Evolutionary conservation across 163 green algal species (phyloP).

Genomic region (Prototheca stagnorum): DNA sequence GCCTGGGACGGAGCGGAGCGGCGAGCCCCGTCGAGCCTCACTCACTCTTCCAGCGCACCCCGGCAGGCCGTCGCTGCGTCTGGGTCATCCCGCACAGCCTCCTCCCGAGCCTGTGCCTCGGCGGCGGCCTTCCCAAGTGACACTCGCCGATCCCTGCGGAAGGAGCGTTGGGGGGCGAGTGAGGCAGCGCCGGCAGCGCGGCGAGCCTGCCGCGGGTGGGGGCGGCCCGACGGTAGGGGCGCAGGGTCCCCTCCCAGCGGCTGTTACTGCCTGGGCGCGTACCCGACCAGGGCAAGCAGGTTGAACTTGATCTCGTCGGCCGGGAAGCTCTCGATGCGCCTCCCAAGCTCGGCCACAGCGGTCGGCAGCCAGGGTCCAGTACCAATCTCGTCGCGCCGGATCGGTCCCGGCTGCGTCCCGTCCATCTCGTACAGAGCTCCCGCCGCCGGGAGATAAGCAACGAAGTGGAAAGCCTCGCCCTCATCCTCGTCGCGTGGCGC

Average conservation of each 20-base stretch:
- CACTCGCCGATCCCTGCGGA: no score
- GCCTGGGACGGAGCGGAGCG: no score
- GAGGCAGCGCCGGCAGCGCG: no score
- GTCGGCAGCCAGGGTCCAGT: neutral
- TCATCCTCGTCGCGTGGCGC: constrained; percentile 29
- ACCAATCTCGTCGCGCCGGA: constrained; percentile 37
- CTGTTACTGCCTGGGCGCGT: constrained; percentile 15
- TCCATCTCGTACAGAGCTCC: constrained; percentile 90
- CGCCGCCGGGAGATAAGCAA: constrained; percentile 69
- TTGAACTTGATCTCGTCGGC: constrained; percentile 80
- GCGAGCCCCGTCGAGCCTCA: no score
- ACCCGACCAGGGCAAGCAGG: constrained; percentile 72
- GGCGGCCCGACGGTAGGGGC: neutral
- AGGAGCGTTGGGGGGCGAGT: no score
- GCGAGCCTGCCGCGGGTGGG: neutral
- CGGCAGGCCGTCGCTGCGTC: no score
- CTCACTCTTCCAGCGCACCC: no score
- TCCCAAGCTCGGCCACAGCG: constrained; percentile 18
- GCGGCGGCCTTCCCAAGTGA: no score
- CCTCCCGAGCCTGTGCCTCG: no score
- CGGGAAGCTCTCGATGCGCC: constrained; percentile 73
- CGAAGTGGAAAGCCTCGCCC: constrained; percentile 76
- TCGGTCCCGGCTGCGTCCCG: constrained; percentile 82
- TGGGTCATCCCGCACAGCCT: no score
- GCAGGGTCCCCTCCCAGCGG: neutral